phyloP scores from a whole-genome alignment of 176 grass and related monocot genomes.

The Oryza nivara region DNA sequence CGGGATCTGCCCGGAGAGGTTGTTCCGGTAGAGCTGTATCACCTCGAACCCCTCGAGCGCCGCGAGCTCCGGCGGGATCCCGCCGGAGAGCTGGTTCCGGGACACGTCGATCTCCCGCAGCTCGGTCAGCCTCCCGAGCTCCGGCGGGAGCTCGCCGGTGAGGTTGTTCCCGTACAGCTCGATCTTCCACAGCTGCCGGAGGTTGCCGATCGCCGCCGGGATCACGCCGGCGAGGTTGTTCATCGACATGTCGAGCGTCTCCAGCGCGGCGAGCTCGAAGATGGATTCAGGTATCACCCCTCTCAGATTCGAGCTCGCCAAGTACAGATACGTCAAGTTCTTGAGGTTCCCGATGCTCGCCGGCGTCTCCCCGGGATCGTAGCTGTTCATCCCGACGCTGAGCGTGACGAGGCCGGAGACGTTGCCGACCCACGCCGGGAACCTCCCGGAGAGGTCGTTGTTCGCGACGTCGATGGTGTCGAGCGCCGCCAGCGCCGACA shows the following conservation, averaged over 20 bases:
- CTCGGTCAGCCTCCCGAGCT: conserved; percentile 51
- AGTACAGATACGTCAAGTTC: conserved; percentile 78
- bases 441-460: conserved; percentile 53
- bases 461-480: conserved; percentile 55
- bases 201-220: conserved; percentile 56
- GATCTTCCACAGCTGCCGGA: conserved; percentile 63
- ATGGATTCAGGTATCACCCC: conserved; percentile 64
- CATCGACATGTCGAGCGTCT: conserved; percentile 71
- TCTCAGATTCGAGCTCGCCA: conserved; percentile 50
- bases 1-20: conserved; percentile 69
- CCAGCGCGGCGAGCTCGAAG: conserved; percentile 54
- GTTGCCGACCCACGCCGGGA: conserved; percentile 60
- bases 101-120: conserved; percentile 73
- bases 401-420: conserved; percentile 45
- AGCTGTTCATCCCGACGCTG: conserved; percentile 57
- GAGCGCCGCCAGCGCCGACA: conserved; percentile 49
- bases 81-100: conserved; percentile 60
- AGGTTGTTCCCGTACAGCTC: conserved; percentile 82
- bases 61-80: conserved; percentile 52
- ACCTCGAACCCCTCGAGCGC: conserved; percentile 58
- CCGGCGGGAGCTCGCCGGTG: conserved; percentile 62
- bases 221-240: conserved; percentile 61
- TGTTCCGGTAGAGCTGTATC: conserved; percentile 72
- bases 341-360: conserved; percentile 66
- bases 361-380: conserved; percentile 57